Percentiles rank a stretch among this genome's conserved stretches.
Evolutionary conservation across 2,329 filamentous ascomycete species (phyloP).

Genomic region (Nothophaeocryptopus gaeumannii): DNA sequence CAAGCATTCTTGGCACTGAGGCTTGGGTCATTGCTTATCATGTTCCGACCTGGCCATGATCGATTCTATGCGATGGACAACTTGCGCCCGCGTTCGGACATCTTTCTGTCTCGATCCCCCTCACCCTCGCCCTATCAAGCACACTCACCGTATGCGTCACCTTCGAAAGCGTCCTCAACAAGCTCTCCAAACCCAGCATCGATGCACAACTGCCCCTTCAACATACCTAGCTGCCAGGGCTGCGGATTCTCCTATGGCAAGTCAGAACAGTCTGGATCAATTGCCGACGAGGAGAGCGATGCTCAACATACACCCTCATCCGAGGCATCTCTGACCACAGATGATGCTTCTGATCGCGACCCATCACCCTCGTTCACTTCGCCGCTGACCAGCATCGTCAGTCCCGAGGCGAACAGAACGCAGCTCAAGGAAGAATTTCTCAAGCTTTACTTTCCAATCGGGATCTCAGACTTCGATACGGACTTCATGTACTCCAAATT

Average conservation of each 20-base stretch:
- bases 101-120: too few species aligned
- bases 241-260: neutral
- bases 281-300: too few species aligned
- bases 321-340: neutral
- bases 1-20: too few species aligned
- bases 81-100: too few species aligned
- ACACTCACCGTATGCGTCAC: neutral
- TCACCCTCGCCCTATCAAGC: neutral
- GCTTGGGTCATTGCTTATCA: too few species aligned
- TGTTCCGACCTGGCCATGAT: too few species aligned
- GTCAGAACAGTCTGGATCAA: too few species aligned
- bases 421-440: constrained; percentile 12
- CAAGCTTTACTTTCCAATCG: constrained; percentile 10
- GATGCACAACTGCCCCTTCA: constrained; percentile 1
- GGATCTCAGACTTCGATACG: constrained; percentile 8
- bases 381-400: neutral
- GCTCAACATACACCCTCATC: neutral
- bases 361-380: neutral
- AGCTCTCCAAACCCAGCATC: neutral
- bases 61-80: too few species aligned
- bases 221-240: constrained; percentile 1
- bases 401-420: constrained; percentile 3
- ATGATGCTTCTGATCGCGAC: neutral
- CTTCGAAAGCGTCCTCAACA: neutral
- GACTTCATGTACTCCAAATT: constrained; percentile 15